These are phyloP conservation scores for Musa troglodytarum DNA, from an alignment of 176 grass and related monocot genomes.

Conservation along the genomic window DNA sequence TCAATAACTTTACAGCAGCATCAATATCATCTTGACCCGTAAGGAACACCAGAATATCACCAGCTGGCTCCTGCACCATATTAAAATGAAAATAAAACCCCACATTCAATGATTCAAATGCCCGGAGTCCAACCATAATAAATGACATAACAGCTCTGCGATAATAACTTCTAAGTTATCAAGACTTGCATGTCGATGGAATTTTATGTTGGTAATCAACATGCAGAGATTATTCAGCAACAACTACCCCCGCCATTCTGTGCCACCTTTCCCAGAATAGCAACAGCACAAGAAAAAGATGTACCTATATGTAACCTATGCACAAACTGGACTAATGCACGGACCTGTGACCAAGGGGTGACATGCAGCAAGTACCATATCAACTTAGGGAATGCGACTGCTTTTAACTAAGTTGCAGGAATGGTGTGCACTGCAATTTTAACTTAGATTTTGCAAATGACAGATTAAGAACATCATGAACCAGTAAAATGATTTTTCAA, in stretches of 20 bases:
- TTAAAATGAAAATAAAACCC: constrained; percentile 3
- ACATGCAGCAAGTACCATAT: background rate
- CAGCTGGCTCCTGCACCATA: constrained; percentile 58
- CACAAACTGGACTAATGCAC: background rate
- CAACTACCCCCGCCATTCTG: no score
- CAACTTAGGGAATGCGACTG: background rate
- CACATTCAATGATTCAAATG: background rate
- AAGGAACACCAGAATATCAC: constrained; percentile 90
- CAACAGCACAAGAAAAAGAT: no score
- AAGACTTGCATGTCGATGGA: background rate
- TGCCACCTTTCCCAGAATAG: no score
- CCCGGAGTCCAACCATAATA: background rate
- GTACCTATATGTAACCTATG: no score
- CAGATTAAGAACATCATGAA: background rate
- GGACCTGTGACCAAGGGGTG: background rate
- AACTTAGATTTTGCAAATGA: background rate
- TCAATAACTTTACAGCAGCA: constrained; percentile 61
- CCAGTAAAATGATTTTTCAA: background rate
- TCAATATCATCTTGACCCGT: constrained; percentile 97
- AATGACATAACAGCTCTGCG: background rate
- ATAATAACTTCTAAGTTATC: background rate
- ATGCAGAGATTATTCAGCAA: no score
- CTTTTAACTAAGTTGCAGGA: background rate
- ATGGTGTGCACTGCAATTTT: background rate
- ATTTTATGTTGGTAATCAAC: background rate